phyloP scores from a whole-genome alignment of 371 early-diverging fungal genomes.

The Catenaria anguillulae region DNA sequence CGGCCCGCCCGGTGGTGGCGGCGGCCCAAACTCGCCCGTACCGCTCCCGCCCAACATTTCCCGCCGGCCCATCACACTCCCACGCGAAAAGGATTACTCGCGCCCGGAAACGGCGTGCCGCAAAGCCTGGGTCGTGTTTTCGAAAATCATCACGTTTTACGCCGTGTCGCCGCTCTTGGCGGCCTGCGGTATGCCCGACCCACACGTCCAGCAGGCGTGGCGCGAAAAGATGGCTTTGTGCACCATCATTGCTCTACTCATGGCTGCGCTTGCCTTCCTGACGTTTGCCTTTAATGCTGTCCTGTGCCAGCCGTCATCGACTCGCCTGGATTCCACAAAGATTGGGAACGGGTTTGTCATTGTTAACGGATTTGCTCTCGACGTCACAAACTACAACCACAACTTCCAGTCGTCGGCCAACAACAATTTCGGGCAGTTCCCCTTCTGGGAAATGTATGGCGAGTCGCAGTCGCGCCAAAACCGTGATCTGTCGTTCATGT shows the following conservation, averaged over 20 bases:
- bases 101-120: neutral
- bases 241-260: conserved; percentile 35
- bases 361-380: conserved; percentile 24
- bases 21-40: neutral
- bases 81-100: neutral
- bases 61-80: neutral
- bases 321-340: neutral
- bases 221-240: conserved; percentile 74
- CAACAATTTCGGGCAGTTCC: neutral
- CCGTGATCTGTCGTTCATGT: neutral
- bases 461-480: too few species aligned
- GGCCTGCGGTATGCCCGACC: conserved; percentile 60
- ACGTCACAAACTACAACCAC: conserved; percentile 15
- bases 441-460: neutral
- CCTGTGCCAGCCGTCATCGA: neutral
- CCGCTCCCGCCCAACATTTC: neutral
- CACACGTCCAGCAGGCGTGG: conserved; percentile 86
- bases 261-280: neutral
- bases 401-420: neutral
- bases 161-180: conserved; percentile 19
- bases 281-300: neutral
- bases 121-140: conserved; percentile 47
- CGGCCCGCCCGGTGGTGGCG: neutral
- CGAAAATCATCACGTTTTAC: conserved; percentile 61
- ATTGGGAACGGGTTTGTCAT: neutral